Percentiles rank a stretch among this genome's conserved stretches.
Conservation (phyloP, 2,329 filamentous ascomycete species). For the Exophiala calicioides region DNA sequence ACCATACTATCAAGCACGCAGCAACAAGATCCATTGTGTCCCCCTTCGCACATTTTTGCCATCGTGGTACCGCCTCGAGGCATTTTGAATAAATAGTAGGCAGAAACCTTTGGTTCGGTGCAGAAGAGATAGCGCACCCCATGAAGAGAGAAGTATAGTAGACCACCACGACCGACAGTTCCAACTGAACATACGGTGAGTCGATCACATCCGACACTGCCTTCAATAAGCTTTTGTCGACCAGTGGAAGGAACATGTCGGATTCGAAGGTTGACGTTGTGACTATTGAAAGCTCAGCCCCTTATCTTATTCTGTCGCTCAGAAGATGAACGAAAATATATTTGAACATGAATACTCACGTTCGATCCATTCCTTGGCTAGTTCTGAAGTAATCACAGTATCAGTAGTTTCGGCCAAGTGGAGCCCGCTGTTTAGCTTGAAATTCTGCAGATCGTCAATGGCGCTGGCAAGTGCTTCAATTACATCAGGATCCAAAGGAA, state of each 20-base stretch:
- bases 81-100: background rate
- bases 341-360: background rate
- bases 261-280: background rate
- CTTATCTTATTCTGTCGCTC: too few species aligned
- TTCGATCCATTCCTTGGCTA: background rate
- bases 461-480: background rate
- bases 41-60: background rate
- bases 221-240: background rate
- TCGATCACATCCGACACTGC: background rate
- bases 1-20: background rate
- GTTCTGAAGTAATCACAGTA: background rate
- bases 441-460: background rate
- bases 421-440: background rate
- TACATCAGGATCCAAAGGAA: background rate
- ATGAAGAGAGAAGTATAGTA: background rate
- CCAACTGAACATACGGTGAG: background rate
- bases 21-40: background rate
- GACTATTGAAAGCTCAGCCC: background rate
- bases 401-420: background rate
- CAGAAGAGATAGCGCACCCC: background rate
- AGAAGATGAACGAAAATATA: too few species aligned
- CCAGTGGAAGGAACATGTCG: background rate
- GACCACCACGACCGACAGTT: background rate
- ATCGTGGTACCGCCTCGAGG: background rate
- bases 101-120: background rate